Percentiles rank a stretch among this genome's conserved stretches.
These are phyloP conservation scores for Mallotus japonicus DNA, from an alignment of 441 rosid species.

Conservation along the genomic window DNA sequence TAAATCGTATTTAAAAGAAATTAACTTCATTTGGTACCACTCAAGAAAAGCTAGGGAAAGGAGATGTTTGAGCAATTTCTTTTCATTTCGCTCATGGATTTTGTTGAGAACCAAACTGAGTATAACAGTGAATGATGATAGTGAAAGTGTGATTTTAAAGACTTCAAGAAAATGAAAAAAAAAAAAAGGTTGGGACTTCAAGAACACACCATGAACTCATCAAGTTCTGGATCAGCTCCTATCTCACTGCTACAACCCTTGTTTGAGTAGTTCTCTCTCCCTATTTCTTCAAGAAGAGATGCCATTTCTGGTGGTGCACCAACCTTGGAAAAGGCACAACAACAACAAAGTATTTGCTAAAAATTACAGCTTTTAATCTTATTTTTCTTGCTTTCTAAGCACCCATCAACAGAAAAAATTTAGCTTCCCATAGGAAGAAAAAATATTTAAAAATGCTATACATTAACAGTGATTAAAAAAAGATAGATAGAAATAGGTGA, in stretches of 20 bases:
- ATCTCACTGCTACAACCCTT: constrained; percentile 26
- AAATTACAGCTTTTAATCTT: not conserved
- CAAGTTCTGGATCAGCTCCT: constrained; percentile 66
- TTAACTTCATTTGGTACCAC: not conserved
- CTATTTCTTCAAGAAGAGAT: constrained; percentile 46
- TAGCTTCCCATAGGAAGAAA: not conserved
- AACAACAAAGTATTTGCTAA: not conserved
- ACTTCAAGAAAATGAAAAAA: not conserved
- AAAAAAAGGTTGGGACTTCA: not conserved
- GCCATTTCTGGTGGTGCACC: constrained; percentile 60
- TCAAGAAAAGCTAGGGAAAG: not conserved
- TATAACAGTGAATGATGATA: not conserved
- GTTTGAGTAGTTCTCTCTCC: constrained; percentile 32
- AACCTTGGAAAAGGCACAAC: constrained; percentile 32
- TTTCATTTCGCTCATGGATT: not conserved
- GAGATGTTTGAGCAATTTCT: constrained; percentile 1
- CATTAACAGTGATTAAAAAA: not conserved
- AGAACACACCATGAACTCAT: constrained; percentile 57
- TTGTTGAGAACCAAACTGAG: constrained; percentile 19
- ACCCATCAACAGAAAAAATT: not conserved
- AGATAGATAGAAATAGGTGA: not conserved
- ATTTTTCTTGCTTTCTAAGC: not conserved
- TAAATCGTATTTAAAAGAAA: not conserved
- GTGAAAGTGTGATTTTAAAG: not conserved
- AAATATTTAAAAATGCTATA: not conserved